Conservation (phyloP, 257 asterid genomes). For the Jasminum sambac region DNA sequence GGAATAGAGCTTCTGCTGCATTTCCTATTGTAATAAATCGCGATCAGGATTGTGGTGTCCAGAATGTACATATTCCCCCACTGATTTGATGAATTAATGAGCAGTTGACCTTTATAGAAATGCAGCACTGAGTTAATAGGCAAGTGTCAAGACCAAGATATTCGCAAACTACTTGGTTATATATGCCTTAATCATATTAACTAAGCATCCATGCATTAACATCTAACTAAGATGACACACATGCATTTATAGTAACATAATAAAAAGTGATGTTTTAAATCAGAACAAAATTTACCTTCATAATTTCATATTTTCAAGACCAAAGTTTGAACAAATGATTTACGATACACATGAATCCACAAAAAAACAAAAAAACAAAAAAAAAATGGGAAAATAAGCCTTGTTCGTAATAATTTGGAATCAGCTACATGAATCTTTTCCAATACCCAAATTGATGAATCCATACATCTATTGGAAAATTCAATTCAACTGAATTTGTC, state of each 20-base stretch:
- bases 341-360: background rate
- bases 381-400: background rate
- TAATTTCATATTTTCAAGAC: background rate
- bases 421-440: background rate
- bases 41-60: background rate
- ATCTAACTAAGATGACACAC: background rate
- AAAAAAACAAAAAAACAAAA: too few relatives aligned
- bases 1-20: background rate
- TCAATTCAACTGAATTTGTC: background rate
- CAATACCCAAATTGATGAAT: background rate
- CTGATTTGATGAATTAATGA: background rate
- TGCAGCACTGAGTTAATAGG: background rate
- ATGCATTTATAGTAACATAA: background rate
- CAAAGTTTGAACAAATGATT: background rate
- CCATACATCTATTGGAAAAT: background rate
- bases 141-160: background rate
- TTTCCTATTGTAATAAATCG: background rate
- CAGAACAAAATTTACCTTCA: background rate
- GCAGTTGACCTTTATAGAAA: background rate
- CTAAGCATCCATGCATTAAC: background rate
- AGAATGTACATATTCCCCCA: background rate
- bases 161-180: background rate
- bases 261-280: background rate
- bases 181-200: background rate
- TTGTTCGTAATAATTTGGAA: background rate